These are phyloP conservation scores for Suillus plorans DNA, from an alignment of 768 basidiomycete genomes.

Conservation along the genomic window DNA sequence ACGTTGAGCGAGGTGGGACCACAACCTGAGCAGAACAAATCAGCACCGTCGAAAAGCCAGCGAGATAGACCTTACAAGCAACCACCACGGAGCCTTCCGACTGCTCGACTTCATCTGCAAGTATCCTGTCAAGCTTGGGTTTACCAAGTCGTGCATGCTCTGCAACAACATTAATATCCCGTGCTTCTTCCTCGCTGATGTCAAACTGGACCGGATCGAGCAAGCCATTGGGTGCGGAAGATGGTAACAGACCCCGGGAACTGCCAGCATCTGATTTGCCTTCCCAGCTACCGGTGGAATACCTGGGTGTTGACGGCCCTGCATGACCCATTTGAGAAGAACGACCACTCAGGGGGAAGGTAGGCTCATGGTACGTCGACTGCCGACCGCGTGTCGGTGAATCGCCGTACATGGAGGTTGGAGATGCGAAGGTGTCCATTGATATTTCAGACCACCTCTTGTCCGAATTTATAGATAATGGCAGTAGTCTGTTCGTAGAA, in stretches of 20 bases:
- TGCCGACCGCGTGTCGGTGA: slow-evolving; percentile 1
- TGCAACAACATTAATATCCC: slow-evolving; percentile 56
- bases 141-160: slow-evolving; percentile 67
- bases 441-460: slow-evolving; percentile 13
- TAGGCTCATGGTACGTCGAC: slow-evolving; percentile 6
- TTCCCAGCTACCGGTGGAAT: slow-evolving; percentile 7
- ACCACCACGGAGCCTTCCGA: slow-evolving; percentile 61
- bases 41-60: slow-evolving; percentile 7
- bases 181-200: slow-evolving; percentile 57
- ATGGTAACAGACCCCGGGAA: background rate
- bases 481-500: slow-evolving; percentile 22
- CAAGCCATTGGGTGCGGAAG: slow-evolving; percentile 2
- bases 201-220: slow-evolving; percentile 33
- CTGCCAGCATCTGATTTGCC: slow-evolving; percentile 9
- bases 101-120: slow-evolving; percentile 62
- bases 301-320: background rate
- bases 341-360: slow-evolving; percentile 9
- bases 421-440: slow-evolving; percentile 14
- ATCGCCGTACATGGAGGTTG: slow-evolving; percentile 12
- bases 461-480: slow-evolving; percentile 22
- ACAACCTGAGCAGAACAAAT: slow-evolving; percentile 48
- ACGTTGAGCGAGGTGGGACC: slow-evolving; percentile 72
- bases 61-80: slow-evolving; percentile 52
- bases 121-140: slow-evolving; percentile 60
- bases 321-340: slow-evolving; percentile 1